Evolutionary conservation across 805 yeast genomes (phyloP).

Genomic region (Ogataea naganishii): DNA sequence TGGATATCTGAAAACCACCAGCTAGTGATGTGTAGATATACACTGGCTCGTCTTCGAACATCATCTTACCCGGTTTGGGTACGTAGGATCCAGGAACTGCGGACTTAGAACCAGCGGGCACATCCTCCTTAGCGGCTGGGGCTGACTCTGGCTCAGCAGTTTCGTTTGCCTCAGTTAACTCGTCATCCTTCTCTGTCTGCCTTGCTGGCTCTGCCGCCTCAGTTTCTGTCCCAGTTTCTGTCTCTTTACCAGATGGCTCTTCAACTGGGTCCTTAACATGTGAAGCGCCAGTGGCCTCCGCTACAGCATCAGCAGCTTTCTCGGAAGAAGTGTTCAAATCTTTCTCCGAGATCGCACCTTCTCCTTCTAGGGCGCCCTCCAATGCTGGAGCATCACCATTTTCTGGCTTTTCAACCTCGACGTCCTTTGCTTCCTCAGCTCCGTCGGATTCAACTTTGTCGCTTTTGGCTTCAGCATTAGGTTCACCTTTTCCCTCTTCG

Average conservation of each 20-base stretch:
- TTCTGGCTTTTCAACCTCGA: neutral
- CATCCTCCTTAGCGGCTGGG: neutral
- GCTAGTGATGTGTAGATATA: conserved; percentile 80
- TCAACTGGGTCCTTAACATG: neutral
- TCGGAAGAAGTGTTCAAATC: neutral
- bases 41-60: conserved; percentile 49
- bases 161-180: conserved; percentile 17
- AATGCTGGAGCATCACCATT: neutral
- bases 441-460: conserved; percentile 5
- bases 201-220: conserved; percentile 5
- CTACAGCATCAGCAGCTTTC: conserved; percentile 1
- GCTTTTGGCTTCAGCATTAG: neutral
- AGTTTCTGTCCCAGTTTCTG: conserved; percentile 2
- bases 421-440: conserved; percentile 4
- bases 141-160: conserved; percentile 18
- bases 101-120: conserved; percentile 9
- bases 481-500: conserved; percentile 3
- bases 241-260: conserved; percentile 1
- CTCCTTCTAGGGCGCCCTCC: neutral
- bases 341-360: neutral
- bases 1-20: conserved; percentile 74
- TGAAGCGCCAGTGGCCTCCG: neutral
- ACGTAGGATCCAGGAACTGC: conserved; percentile 25
- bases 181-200: conserved; percentile 11
- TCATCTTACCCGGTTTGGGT: conserved; percentile 23